Percentiles rank a stretch among this genome's conserved stretches.
Conservation (phyloP, 345 rosid genomes). For the Theobroma cacao region DNA sequence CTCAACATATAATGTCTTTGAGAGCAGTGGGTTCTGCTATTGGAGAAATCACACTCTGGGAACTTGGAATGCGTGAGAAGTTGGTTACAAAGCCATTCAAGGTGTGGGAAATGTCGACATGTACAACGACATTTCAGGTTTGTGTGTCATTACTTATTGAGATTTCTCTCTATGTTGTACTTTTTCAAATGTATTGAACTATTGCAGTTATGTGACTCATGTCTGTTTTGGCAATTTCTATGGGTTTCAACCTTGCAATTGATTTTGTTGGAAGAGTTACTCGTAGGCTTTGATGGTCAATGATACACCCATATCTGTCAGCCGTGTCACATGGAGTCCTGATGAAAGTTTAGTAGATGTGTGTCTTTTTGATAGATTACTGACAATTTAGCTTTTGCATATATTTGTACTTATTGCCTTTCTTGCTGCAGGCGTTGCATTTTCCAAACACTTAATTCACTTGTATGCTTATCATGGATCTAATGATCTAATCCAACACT, state of each 20-base stretch:
- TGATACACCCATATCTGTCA: slow-evolving; percentile 49
- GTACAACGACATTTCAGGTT: slow-evolving; percentile 71
- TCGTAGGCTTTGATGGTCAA: neutral
- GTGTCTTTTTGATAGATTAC: slow-evolving; percentile 17
- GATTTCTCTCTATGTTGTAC: neutral
- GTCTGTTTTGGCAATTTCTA: too few species aligned
- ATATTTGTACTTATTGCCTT: slow-evolving; percentile 25
- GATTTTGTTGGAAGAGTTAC: too few species aligned
- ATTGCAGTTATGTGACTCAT: too few species aligned
- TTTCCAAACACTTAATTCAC: too few species aligned
- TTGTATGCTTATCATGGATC: slow-evolving; percentile 55
- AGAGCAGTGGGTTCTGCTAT: slow-evolving; percentile 70
- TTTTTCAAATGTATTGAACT: too few species aligned
- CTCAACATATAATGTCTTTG: too few species aligned
- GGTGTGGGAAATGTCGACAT: slow-evolving; percentile 57
- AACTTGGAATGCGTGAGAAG: slow-evolving; percentile 55
- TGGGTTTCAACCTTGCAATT: too few species aligned
- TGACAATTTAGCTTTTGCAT: neutral
- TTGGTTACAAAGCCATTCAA: slow-evolving; percentile 76
- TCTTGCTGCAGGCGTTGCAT: slow-evolving; percentile 56
- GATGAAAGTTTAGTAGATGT: slow-evolving; percentile 64
- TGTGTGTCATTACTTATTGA: neutral
- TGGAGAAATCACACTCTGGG: slow-evolving; percentile 88
- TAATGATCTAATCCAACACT: slow-evolving; percentile 53
- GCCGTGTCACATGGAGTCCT: slow-evolving; percentile 65